Conservation (phyloP, 768 basidiomycete species). For the Macrolepiota dolichaula region DNA sequence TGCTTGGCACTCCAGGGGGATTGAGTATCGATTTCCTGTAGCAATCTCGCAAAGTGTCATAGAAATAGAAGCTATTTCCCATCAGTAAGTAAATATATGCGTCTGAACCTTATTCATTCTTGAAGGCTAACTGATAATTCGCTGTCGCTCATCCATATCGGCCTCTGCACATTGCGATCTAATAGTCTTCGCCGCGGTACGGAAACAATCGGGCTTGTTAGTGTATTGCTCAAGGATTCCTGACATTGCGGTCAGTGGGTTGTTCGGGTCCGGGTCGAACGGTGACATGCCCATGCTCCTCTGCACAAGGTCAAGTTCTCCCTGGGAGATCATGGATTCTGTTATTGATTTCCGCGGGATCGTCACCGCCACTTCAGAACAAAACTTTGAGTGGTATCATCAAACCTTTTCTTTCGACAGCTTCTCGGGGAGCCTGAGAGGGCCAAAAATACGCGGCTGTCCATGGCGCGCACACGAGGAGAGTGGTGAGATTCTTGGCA, state of each 20-base stretch:
- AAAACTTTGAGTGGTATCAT: not conserved
- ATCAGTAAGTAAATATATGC: conserved; percentile 1
- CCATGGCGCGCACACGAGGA: not conserved
- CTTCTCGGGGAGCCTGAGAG: not conserved
- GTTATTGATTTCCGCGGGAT: not conserved
- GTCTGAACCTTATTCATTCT: no score
- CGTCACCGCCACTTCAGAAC: not conserved
- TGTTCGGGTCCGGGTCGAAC: not conserved
- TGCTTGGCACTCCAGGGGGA: conserved; percentile 61
- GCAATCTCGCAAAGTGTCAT: conserved; percentile 82
- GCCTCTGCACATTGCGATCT: conserved; percentile 50
- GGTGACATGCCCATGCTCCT: conserved; percentile 1
- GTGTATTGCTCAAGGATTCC: conserved; percentile 35
- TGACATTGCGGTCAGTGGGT: conserved; percentile 15
- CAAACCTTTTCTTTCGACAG: not conserved
- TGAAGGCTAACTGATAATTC: conserved; percentile 47
- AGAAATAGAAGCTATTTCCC: conserved; percentile 57
- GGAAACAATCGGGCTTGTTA: conserved; percentile 58
- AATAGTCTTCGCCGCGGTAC: conserved; percentile 41
- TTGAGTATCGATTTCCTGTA: conserved; percentile 64
- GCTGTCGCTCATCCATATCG: conserved; percentile 54
- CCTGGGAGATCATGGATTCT: not conserved
- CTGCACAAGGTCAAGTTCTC: conserved; percentile 1
- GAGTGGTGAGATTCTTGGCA: not conserved
- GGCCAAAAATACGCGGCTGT: not conserved